Evolutionary conservation across 345 rosid genomes (phyloP).

Genomic region (Gossypium bickii): DNA sequence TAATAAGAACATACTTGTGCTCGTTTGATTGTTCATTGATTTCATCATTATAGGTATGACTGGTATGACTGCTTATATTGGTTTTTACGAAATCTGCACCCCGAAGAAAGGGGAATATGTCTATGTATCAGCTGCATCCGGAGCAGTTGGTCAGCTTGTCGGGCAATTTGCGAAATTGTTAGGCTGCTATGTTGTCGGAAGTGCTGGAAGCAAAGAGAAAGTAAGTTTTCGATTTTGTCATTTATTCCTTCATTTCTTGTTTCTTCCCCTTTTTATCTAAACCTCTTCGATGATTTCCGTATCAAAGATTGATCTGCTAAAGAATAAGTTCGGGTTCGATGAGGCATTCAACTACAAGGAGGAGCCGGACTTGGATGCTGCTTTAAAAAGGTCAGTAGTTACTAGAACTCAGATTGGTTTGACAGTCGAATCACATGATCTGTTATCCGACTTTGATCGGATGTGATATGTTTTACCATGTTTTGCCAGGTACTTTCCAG

Average conservation of each 20-base stretch:
- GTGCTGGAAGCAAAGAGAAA: constrained; percentile 54
- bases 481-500: constrained; percentile 20
- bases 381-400: constrained; percentile 44
- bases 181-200: constrained; percentile 66
- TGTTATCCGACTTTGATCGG: background rate
- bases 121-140: constrained; percentile 65
- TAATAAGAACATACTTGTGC: no score
- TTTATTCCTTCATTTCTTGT: background rate
- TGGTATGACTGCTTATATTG: constrained; percentile 58
- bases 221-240: constrained; percentile 20
- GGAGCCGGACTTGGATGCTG: constrained; percentile 36
- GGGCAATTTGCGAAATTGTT: constrained; percentile 55
- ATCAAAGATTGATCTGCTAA: constrained; percentile 42
- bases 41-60: constrained; percentile 39
- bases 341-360: constrained; percentile 60
- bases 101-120: constrained; percentile 63
- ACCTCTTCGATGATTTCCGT: background rate
- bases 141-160: constrained; percentile 70
- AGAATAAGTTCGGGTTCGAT: constrained; percentile 48
- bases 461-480: no score
- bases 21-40: background rate
- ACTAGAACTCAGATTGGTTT: background rate
- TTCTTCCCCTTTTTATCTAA: background rate
- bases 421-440: no score
- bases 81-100: constrained; percentile 45